A percentile compares a stretch with the other conserved stretches of the same genome.
Evolutionary conservation across 495 filamentous ascomycete genomes (phyloP).

Genomic region (Xylaria scruposa): DNA sequence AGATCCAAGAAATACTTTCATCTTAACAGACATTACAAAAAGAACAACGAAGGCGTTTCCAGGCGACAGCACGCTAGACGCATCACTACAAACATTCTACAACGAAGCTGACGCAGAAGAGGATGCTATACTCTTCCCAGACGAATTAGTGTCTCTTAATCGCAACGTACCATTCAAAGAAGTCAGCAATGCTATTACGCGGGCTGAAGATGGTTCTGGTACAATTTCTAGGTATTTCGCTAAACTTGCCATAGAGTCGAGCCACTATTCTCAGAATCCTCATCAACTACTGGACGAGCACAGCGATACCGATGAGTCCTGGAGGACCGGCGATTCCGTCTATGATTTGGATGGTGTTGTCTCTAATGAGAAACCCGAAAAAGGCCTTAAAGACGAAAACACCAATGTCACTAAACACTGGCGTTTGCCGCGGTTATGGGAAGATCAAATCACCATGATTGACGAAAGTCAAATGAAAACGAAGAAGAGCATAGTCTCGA

Average conservation of each 20-base stretch:
- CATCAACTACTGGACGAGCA: slow-evolving; percentile 14
- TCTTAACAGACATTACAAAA: slow-evolving; percentile 26
- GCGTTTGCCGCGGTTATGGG: slow-evolving; percentile 29
- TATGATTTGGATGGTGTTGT: background rate
- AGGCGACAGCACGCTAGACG: slow-evolving; percentile 23
- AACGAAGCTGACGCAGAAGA: slow-evolving; percentile 55
- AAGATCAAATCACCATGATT: slow-evolving; percentile 31
- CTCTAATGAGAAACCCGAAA: background rate
- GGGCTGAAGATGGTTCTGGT: slow-evolving; percentile 37
- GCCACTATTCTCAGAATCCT: background rate
- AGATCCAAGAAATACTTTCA: slow-evolving; percentile 36
- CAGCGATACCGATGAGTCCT: slow-evolving; percentile 1
- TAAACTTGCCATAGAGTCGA: slow-evolving; percentile 24
- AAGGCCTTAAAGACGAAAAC: slow-evolving; percentile 9
- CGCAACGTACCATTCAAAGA: slow-evolving; percentile 46
- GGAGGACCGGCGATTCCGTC: background rate
- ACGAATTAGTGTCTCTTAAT: slow-evolving; percentile 40
- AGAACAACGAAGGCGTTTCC: slow-evolving; percentile 28
- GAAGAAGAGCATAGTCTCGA: slow-evolving; percentile 24
- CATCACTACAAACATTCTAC: slow-evolving; percentile 45
- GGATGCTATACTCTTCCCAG: slow-evolving; percentile 54
- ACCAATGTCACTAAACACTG: slow-evolving; percentile 17
- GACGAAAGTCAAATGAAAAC: slow-evolving; percentile 27
- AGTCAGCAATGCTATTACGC: slow-evolving; percentile 46
- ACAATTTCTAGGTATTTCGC: slow-evolving; percentile 38